Conservation (phyloP, 1,284 basidiomycete genomes). For the Phlebopus sp. region DNA sequence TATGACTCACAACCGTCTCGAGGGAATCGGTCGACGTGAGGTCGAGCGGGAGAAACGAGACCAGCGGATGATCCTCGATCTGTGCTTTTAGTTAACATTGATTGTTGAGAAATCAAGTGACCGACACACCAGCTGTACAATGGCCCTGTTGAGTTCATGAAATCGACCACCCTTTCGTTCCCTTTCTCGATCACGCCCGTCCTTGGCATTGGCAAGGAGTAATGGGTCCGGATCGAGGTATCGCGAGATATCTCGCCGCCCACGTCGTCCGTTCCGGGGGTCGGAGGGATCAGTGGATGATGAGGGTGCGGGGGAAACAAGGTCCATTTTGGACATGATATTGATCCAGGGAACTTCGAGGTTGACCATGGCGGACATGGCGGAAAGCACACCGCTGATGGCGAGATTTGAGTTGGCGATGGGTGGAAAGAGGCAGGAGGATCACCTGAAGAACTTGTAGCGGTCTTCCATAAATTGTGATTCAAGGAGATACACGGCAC, state of each 20-base stretch:
- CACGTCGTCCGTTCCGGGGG: slow-evolving; percentile 70
- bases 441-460: slow-evolving; percentile 92
- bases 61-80: slow-evolving; percentile 98
- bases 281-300: slow-evolving; percentile 54
- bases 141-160: slow-evolving; percentile 90
- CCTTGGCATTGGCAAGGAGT: slow-evolving; percentile 65
- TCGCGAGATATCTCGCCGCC: slow-evolving; percentile 76
- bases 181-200: slow-evolving; percentile 26
- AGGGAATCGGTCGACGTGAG: slow-evolving; percentile 88
- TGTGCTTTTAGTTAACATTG: slow-evolving; percentile 34
- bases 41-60: slow-evolving; percentile 95
- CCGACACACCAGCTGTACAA: slow-evolving; percentile 84
- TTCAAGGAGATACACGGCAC: slow-evolving; percentile 90
- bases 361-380: slow-evolving; percentile 99
- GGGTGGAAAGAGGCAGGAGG: background rate
- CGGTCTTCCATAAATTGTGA: slow-evolving; percentile 99
- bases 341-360: slow-evolving; percentile 97
- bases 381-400: slow-evolving; percentile 88
- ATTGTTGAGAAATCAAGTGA: slow-evolving; percentile 1
- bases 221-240: slow-evolving; percentile 98
- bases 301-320: slow-evolving; percentile 64
- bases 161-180: slow-evolving; percentile 86
- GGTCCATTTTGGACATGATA: slow-evolving; percentile 99
- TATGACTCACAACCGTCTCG: slow-evolving; percentile 88
- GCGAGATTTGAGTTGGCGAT: slow-evolving; percentile 9